Evolutionary conservation across 371 early-diverging fungal genomes (phyloP).

Genomic region (Synchytrium microbalum): DNA sequence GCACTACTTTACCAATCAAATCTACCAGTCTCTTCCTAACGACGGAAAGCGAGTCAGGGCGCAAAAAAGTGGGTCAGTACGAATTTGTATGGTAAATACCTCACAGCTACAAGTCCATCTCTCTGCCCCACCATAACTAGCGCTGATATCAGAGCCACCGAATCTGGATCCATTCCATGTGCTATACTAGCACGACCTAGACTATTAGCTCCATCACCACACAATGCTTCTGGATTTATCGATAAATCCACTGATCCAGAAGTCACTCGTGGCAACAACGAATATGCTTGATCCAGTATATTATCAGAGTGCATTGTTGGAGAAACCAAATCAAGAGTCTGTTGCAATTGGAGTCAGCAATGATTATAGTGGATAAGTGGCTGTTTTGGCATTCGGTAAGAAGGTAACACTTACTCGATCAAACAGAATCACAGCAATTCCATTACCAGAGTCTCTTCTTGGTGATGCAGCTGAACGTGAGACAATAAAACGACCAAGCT

Average conservation of each 20-base stretch:
- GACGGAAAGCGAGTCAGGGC: background rate
- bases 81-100: no score
- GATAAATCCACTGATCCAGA: background rate
- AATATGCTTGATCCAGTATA: constrained; percentile 20
- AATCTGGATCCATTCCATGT: constrained; percentile 19
- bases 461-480: constrained; percentile 19
- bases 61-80: background rate
- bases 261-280: constrained; percentile 3
- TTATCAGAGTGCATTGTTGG: constrained; percentile 24
- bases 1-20: constrained; percentile 14
- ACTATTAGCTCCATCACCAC: background rate
- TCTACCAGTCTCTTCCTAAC: constrained; percentile 20
- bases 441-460: constrained; percentile 8
- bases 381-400: background rate
- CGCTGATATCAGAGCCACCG: constrained; percentile 19
- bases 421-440: constrained; percentile 17
- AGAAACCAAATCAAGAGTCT: constrained; percentile 24
- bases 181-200: constrained; percentile 5
- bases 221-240: constrained; percentile 3
- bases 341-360: background rate
- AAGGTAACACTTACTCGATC: constrained; percentile 18
- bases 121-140: constrained; percentile 17
- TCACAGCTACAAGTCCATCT: constrained; percentile 20
- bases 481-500: constrained; percentile 21
- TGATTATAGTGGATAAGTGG: background rate